phyloP scores from a whole-genome alignment of 1,284 basidiomycete genomes.

The Malassezia yamatoensis region DNA sequence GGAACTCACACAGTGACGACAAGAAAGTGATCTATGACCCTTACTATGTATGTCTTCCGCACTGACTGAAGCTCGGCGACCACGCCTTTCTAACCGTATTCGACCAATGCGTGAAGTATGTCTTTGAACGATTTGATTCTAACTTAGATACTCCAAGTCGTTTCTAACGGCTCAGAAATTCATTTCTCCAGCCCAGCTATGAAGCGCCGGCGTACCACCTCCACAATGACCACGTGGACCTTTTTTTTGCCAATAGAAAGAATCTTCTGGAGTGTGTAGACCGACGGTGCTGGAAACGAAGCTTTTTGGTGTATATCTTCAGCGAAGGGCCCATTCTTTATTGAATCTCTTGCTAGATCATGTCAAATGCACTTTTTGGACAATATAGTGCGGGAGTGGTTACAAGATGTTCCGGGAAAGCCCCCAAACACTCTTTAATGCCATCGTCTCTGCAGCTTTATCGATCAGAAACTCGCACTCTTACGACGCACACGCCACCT shows the following conservation, averaged over 20 bases:
- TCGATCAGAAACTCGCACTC: not conserved
- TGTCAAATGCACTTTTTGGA: constrained; percentile 1
- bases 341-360: not conserved
- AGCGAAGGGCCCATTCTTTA: too few species aligned
- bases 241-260: constrained; percentile 4
- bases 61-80: constrained; percentile 9
- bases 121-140: constrained; percentile 19
- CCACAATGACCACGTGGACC: constrained; percentile 10
- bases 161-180: constrained; percentile 16
- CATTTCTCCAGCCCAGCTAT: constrained; percentile 9
- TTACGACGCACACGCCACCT: not conserved
- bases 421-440: too few species aligned
- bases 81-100: constrained; percentile 32
- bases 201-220: not conserved
- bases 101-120: constrained; percentile 49
- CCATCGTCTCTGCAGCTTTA: not conserved
- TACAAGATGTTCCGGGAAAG: too few species aligned
- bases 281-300: too few species aligned
- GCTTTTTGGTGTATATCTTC: too few species aligned
- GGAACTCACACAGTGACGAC: constrained; percentile 16
- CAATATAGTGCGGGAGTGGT: constrained; percentile 1
- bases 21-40: constrained; percentile 15
- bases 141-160: constrained; percentile 19
- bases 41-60: constrained; percentile 12
- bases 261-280: constrained; percentile 3